phyloP scores from a whole-genome alignment of 139 green algal genomes.

The Coccomyxa sp. region DNA sequence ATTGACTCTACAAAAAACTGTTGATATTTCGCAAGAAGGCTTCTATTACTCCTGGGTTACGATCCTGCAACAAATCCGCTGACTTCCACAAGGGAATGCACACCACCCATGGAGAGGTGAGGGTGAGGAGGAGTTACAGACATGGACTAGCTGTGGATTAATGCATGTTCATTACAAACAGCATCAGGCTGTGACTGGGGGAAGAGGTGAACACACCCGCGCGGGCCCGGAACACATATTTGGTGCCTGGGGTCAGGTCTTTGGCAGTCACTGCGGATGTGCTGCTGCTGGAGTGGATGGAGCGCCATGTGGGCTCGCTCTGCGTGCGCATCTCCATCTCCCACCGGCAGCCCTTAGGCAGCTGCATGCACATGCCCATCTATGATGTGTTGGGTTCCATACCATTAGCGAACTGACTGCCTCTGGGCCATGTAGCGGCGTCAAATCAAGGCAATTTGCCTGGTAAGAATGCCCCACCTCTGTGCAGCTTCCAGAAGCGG shows the following conservation, averaged over 20 bases:
- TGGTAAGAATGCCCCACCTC: neutral
- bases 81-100: neutral
- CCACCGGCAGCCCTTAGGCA: neutral
- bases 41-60: neutral
- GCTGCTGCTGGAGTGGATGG: neutral
- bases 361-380: neutral
- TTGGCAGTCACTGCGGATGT: neutral
- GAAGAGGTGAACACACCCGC: neutral
- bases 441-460: neutral
- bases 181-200: neutral
- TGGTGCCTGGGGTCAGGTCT: slow-evolving; percentile 2
- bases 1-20: neutral
- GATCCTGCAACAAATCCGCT: neutral
- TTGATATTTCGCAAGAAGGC: neutral
- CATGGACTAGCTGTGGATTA: neutral
- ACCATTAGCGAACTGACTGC: neutral
- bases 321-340: neutral
- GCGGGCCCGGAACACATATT: slow-evolving; percentile 9
- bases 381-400: neutral
- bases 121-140: neutral
- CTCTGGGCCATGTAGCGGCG: neutral
- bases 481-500: neutral
- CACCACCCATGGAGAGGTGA: neutral
- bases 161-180: neutral
- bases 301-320: neutral